Evolutionary conservation across 306 rosid genomes (phyloP).

Genomic region (Rosa rugosa): DNA sequence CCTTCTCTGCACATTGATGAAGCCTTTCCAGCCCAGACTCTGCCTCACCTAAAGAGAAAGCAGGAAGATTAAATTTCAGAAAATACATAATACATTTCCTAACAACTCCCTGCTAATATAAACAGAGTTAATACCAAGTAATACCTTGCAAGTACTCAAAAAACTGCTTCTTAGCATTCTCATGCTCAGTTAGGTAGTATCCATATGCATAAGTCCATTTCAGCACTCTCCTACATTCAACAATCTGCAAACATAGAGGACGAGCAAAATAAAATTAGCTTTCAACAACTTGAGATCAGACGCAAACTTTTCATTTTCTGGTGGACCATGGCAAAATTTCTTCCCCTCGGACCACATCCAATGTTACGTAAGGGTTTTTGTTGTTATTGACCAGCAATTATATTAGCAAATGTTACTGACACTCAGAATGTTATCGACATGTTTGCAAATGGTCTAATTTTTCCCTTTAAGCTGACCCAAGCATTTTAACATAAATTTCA

Average conservation of each 20-base stretch:
- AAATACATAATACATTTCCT: not conserved
- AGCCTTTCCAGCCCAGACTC: conserved; percentile 41
- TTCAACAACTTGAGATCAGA: not conserved
- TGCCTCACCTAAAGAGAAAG: conserved; percentile 29
- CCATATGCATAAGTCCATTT: conserved; percentile 62
- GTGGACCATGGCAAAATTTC: not conserved
- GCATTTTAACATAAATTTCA: not conserved
- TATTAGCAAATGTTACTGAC: not conserved
- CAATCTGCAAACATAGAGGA: conserved; percentile 34
- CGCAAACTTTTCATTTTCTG: not conserved
- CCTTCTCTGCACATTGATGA: conserved; percentile 26
- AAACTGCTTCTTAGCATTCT: conserved; percentile 65
- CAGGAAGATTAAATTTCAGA: not conserved
- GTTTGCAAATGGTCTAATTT: not conserved
- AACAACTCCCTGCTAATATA: not conserved
- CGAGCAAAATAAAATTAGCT: not conserved
- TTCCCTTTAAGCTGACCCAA: not conserved
- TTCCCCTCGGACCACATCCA: not conserved
- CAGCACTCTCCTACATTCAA: conserved; percentile 52
- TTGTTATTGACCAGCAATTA: not conserved
- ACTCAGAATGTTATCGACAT: not conserved
- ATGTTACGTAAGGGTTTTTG: not conserved
- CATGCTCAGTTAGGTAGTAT: conserved; percentile 48
- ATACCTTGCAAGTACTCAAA: conserved; percentile 40
- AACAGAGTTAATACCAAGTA: conserved; percentile 49